phyloP scores from a whole-genome alignment of 495 filamentous ascomycete species.

The Xylaria acuta region DNA sequence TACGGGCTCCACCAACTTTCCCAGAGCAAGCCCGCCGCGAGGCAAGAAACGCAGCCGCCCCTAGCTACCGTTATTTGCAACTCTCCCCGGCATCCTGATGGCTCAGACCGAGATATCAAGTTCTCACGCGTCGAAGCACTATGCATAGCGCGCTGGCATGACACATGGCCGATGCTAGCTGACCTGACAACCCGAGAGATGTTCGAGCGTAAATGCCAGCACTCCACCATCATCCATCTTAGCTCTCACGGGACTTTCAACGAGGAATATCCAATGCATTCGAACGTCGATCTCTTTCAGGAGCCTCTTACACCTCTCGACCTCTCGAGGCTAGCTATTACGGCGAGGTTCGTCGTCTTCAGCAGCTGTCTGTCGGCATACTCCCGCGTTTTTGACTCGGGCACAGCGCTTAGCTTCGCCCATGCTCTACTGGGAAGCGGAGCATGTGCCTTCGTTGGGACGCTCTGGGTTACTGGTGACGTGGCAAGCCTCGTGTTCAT shows the following conservation, averaged over 20 bases:
- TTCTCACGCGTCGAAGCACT: slow-evolving; percentile 16
- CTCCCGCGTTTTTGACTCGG: slow-evolving; percentile 18
- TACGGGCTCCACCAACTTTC: slow-evolving; percentile 19
- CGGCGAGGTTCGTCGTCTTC: slow-evolving; percentile 14
- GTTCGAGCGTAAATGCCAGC: slow-evolving; percentile 11
- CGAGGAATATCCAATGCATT: slow-evolving; percentile 20
- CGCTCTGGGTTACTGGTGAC: slow-evolving; percentile 21
- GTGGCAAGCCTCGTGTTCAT: slow-evolving; percentile 22
- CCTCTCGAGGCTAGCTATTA: slow-evolving; percentile 12
- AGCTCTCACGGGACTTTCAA: slow-evolving; percentile 20
- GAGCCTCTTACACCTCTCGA: slow-evolving; percentile 17
- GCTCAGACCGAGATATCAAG: slow-evolving; percentile 21
- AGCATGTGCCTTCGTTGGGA: slow-evolving; percentile 24
- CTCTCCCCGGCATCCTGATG: slow-evolving; percentile 9
- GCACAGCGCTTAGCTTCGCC: slow-evolving; percentile 24
- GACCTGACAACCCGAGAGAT: slow-evolving; percentile 5
- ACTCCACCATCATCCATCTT: slow-evolving; percentile 21
- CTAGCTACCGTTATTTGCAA: slow-evolving; percentile 18
- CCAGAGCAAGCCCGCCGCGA: not conserved
- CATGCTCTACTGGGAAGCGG: slow-evolving; percentile 19
- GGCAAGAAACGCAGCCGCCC: not conserved
- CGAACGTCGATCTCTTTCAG: slow-evolving; percentile 16
- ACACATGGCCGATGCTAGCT: slow-evolving; percentile 20
- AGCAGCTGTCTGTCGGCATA: slow-evolving; percentile 16
- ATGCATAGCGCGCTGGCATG: slow-evolving; percentile 8